Base-by-base conservation (phyloP, 768 basidiomycete species). In the Russula griseocarnosa region DNA sequence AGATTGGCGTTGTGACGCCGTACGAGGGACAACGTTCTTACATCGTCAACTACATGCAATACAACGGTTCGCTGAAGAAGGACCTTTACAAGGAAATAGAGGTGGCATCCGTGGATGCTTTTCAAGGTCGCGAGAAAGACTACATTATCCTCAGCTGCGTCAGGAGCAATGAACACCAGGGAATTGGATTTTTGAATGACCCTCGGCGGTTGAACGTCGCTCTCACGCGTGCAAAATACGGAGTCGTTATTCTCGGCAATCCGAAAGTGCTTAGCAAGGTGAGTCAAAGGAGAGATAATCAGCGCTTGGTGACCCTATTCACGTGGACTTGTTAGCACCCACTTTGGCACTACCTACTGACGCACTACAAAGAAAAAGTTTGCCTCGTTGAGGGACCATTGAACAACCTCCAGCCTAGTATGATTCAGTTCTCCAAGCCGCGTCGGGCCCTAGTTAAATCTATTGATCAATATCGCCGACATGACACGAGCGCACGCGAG, bases 381-480 rank as follows among this genome's bases (percentile, higher is more conserved):
- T 88, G 86, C 70, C 86, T 99, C 58, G 97, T 99, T 32, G 97
- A 99, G 73, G 97, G 97, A 1, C 93, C 97, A 2, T 80, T 99
- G 52, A 98, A 85, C 76, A 98, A 99, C 76, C 79, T 99, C 40
- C 97, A 98, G 73, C 81, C 93, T 7, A 96, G 94, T 76, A 96
- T 99, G 95, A 99, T 99, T 65, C 97, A 98, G 73, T 98, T 99
- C 80, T 94, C 92, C 82, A 95, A 97, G 77, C 97, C 97, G 36
- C 86, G 94, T 62, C 88, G 94, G 59, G 84, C 93, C 5, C 83
- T 95, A 44, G 83, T 82, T 68, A 94, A 94, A 74, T 88, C 92
- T 18, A 89, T 94, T 86, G 92, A 96, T 67, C 91, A 90, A 62
- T 95, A 92, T 83, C 88, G 92, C 62, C 85, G 95, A 56, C 92